phyloP scores from a whole-genome alignment of 2,329 filamentous ascomycete species.

The Talaromyces sp. region DNA sequence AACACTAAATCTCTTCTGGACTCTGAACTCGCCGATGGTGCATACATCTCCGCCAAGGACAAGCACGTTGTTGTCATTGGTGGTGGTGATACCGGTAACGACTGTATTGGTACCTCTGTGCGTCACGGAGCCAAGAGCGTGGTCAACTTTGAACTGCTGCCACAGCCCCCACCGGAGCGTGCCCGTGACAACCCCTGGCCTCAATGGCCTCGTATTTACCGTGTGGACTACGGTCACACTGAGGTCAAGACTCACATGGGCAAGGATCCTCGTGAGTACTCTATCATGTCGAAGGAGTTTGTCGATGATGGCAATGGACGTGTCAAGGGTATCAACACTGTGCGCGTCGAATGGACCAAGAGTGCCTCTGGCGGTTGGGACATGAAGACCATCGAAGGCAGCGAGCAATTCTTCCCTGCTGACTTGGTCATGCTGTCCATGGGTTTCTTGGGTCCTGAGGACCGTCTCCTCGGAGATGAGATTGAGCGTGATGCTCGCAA shows the following conservation, averaged over 20 bases:
- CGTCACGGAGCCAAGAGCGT: slow-evolving; percentile 94
- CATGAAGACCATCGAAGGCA: slow-evolving; percentile 95
- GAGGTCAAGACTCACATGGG: slow-evolving; percentile 96
- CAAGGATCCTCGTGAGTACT: slow-evolving; percentile 93
- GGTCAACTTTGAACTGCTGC: slow-evolving; percentile 92
- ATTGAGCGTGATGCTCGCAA: slow-evolving; percentile 89
- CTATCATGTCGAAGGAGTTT: slow-evolving; percentile 97
- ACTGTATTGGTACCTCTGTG: slow-evolving; percentile 94
- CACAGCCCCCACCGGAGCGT: slow-evolving; percentile 85
- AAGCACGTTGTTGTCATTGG: slow-evolving; percentile 96
- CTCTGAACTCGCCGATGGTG: slow-evolving; percentile 73
- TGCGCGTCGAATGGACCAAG: slow-evolving; percentile 95
- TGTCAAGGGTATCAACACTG: slow-evolving; percentile 93
- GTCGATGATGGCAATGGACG: slow-evolving; percentile 80
- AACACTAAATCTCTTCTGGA: slow-evolving; percentile 98
- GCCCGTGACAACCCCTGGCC: slow-evolving; percentile 96
- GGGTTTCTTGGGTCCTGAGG: slow-evolving; percentile 94
- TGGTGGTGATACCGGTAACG: slow-evolving; percentile 95
- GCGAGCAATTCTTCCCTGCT: slow-evolving; percentile 92
- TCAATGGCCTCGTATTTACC: slow-evolving; percentile 96
- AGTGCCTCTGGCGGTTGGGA: slow-evolving; percentile 87
- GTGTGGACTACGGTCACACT: slow-evolving; percentile 94
- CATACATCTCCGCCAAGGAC: slow-evolving; percentile 90
- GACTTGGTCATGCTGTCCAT: slow-evolving; percentile 92
- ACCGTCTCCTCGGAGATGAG: slow-evolving; percentile 75